A percentile compares a stretch with the other conserved stretches of the same genome.
These are phyloP conservation scores for Endotrypanum monterogeii DNA, from an alignment of 208 protist genomes.

Conservation along the genomic window DNA sequence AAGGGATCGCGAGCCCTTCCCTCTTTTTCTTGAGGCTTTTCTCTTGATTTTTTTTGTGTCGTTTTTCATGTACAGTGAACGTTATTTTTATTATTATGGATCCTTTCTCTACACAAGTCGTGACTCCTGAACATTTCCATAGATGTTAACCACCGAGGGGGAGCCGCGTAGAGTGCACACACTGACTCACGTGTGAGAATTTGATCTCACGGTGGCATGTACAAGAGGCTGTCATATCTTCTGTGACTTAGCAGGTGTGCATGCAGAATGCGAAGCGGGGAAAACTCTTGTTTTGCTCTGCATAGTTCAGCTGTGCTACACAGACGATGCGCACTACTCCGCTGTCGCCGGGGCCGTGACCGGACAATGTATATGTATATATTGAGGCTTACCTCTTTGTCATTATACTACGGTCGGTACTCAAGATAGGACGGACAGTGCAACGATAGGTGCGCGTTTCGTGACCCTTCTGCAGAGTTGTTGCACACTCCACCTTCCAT, in stretches of 20 bases:
- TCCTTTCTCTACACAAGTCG: not conserved
- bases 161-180: too few species aligned
- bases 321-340: too few species aligned
- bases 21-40: not conserved
- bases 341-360: too few species aligned
- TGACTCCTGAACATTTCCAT: not conserved
- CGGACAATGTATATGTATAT: not conserved
- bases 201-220: not conserved
- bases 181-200: not conserved
- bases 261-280: not conserved
- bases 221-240: not conserved
- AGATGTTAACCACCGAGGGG: not conserved
- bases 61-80: slow-evolving; percentile 5
- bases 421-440: not conserved
- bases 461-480: not conserved
- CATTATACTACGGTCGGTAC: not conserved
- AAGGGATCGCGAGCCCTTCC: too few species aligned
- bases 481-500: not conserved
- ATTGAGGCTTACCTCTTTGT: not conserved
- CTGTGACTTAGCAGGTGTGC: not conserved
- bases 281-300: too few species aligned
- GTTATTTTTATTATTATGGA: not conserved
- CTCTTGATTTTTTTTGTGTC: not conserved
- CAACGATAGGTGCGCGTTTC: too few species aligned
- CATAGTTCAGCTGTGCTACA: too few species aligned